phyloP scores from a whole-genome alignment of 306 rosid genomes.

The Vigna unguiculata region DNA sequence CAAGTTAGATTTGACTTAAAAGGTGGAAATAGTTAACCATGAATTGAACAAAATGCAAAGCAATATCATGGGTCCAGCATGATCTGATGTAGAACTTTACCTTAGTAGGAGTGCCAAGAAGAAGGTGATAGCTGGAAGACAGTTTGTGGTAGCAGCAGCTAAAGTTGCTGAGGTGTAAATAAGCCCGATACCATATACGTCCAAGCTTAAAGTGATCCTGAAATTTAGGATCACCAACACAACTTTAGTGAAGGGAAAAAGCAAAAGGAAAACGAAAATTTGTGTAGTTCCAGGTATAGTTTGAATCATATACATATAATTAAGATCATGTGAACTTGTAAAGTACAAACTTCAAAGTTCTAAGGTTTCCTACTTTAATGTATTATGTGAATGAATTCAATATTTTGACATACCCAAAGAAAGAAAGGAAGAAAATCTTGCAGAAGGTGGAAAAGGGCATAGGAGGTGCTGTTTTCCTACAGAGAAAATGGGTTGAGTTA shows the following conservation, averaged over 20 bases:
- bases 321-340: background rate
- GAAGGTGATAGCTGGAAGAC: constrained; percentile 80
- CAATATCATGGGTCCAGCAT: constrained; percentile 3
- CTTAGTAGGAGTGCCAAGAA: constrained; percentile 66
- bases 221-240: constrained; percentile 4
- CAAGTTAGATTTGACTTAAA: background rate
- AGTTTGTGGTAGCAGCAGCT: constrained; percentile 75
- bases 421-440: constrained; percentile 74
- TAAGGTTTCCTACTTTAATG: background rate
- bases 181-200: constrained; percentile 58
- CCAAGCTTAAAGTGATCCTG: constrained; percentile 69
- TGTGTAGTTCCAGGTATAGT: no score
- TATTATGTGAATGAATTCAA: background rate
- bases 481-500: background rate
- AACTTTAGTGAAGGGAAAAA: background rate
- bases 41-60: constrained; percentile 8
- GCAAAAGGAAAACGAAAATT: background rate
- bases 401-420: constrained; percentile 58
- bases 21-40: background rate
- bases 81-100: constrained; percentile 36
- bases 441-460: constrained; percentile 60
- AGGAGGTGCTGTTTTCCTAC: constrained; percentile 61
- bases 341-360: background rate
- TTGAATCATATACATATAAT: background rate
- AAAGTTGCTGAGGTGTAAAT: constrained; percentile 70